phyloP scores from a whole-genome alignment of 345 rosid genomes.

The Draba incana region DNA sequence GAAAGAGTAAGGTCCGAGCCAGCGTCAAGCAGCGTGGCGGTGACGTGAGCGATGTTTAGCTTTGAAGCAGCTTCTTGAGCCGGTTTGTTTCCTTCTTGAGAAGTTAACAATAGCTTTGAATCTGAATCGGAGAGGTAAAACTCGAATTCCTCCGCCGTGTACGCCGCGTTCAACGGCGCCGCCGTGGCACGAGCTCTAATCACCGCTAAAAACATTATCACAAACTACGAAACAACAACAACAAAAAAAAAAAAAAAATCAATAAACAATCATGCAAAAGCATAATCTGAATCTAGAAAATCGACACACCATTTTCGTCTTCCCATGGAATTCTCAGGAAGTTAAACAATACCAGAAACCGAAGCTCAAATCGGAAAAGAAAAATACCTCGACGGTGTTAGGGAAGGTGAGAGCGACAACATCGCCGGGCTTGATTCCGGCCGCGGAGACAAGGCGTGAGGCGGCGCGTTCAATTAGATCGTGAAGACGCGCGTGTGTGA shows the following conservation, averaged over 20 bases:
- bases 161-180: conserved; percentile 69
- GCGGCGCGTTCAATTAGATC: conserved; percentile 57
- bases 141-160: conserved; percentile 72
- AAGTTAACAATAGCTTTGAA: conserved; percentile 58
- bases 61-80: conserved; percentile 70
- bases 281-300: conserved; percentile 1
- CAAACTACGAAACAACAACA: conserved; percentile 52
- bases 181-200: conserved; percentile 63
- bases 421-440: conserved; percentile 56
- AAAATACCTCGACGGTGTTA: conserved; percentile 65
- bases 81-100: conserved; percentile 50
- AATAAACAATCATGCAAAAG: not conserved
- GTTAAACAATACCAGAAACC: conserved; percentile 2
- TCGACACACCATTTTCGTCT: not conserved
- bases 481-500: conserved; percentile 56
- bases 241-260: not conserved
- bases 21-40: conserved; percentile 41
- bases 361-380: conserved; percentile 2
- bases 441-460: conserved; percentile 47
- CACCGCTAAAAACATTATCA: conserved; percentile 55
- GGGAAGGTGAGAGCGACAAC: conserved; percentile 69
- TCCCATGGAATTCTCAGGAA: conserved; percentile 1
- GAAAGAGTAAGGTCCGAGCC: conserved; percentile 46
- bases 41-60: conserved; percentile 55
- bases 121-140: conserved; percentile 77